Evolutionary conservation across 2,329 filamentous ascomycete genomes (phyloP).

Genomic region (Aspergillus clavatus): DNA sequence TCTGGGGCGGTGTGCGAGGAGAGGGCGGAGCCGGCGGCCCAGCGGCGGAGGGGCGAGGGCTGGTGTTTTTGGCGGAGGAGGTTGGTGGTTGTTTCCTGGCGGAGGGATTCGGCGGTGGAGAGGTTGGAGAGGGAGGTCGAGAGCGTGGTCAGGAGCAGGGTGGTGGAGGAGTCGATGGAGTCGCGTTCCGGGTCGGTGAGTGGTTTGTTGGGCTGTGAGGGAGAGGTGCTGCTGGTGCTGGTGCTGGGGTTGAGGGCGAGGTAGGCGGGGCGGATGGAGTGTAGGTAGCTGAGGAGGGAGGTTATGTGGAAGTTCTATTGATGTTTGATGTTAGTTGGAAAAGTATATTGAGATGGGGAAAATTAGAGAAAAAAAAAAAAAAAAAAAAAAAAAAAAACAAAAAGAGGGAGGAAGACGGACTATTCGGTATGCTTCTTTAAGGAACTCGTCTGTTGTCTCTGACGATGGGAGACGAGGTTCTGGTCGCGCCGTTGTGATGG

Average conservation of each 20-base stretch:
- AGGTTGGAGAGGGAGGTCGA: conserved; percentile 75
- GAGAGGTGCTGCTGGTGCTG: conserved; percentile 33
- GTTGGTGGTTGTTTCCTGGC: conserved; percentile 68
- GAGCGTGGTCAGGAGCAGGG: conserved; percentile 77
- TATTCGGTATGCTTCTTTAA: conserved; percentile 91
- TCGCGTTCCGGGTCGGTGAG: conserved; percentile 80
- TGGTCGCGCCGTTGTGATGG: conserved; percentile 32
- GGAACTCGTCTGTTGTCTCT: conserved; percentile 68
- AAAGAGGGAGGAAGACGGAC: conserved; percentile 43
- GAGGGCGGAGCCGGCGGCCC: conserved; percentile 52
- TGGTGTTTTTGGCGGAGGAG: conserved; percentile 69
- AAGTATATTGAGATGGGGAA: background rate
- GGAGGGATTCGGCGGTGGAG: conserved; percentile 74
- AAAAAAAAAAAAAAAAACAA: no score
- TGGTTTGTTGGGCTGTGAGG: conserved; percentile 38
- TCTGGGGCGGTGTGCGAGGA: background rate
- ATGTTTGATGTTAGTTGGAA: no score
- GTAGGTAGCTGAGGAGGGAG: conserved; percentile 73
- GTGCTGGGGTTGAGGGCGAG: conserved; percentile 65
- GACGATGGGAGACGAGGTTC: conserved; percentile 17
- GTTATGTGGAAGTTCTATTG: conserved; percentile 78
- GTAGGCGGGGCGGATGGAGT: conserved; percentile 81
- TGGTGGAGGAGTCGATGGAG: conserved; percentile 80
- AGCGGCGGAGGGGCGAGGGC: conserved; percentile 57
- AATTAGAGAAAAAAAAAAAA: no score